Conservation (phyloP, 768 basidiomycete genomes). For the Lepiota subincarnata region DNA sequence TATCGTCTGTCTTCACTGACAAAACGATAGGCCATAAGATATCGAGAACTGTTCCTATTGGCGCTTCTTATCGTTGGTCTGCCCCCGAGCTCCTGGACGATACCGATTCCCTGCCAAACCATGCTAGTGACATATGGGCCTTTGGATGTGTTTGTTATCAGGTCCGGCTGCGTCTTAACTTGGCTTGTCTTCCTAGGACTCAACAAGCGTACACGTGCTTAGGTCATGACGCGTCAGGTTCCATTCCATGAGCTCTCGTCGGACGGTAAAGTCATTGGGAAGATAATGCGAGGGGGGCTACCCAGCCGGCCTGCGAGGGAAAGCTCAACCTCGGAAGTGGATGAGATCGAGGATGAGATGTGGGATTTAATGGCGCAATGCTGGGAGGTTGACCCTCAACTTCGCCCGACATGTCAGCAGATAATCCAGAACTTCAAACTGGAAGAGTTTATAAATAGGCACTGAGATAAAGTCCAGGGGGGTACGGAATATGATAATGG, state of each 20-base stretch:
- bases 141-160: conserved; percentile 19
- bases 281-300: not conserved
- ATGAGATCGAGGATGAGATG: not conserved
- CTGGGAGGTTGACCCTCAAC: not conserved
- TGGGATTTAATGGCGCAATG: not conserved
- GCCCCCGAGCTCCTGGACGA: conserved; percentile 17
- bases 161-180: not conserved
- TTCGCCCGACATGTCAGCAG: not conserved
- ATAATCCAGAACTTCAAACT: not conserved
- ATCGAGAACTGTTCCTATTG: not conserved
- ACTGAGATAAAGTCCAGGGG: not conserved
- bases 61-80: conserved; percentile 16
- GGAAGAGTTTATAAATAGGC: not conserved
- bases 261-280: not conserved
- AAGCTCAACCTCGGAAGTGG: not conserved
- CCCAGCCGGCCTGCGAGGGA: not conserved
- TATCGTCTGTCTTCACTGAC: conserved; percentile 9
- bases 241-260: not conserved
- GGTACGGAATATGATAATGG: not conserved
- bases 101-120: not conserved
- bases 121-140: conserved; percentile 18
- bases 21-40: not conserved
- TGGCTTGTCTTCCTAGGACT: not conserved
- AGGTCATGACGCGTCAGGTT: not conserved
- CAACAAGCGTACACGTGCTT: not conserved